Conservation (phyloP, 1,139 yeast genomes). For the Pichia sp. region DNA sequence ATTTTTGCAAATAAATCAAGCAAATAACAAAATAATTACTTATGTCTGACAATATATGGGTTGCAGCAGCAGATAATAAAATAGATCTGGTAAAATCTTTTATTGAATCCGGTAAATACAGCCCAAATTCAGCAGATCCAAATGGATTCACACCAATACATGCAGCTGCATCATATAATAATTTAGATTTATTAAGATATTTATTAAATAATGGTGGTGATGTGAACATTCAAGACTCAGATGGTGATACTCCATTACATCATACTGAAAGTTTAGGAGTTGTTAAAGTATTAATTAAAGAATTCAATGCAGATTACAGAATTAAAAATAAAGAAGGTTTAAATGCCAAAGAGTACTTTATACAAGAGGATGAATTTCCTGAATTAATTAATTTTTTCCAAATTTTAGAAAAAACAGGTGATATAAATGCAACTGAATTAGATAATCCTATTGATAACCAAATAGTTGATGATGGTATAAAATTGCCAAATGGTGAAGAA, state of each 20-base stretch:
- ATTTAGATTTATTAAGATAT: slow-evolving; percentile 55
- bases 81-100: slow-evolving; percentile 49
- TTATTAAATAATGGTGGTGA: slow-evolving; percentile 64
- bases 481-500: slow-evolving; percentile 41
- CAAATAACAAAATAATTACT: background rate
- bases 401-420: slow-evolving; percentile 16
- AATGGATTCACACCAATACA: slow-evolving; percentile 95
- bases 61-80: slow-evolving; percentile 87
- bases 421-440: background rate
- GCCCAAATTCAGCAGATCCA: slow-evolving; percentile 73
- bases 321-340: slow-evolving; percentile 65
- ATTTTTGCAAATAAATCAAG: too few relatives aligned
- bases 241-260: slow-evolving; percentile 94
- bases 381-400: slow-evolving; percentile 61
- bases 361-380: slow-evolving; percentile 82
- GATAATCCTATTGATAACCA: slow-evolving; percentile 19
- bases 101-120: slow-evolving; percentile 44
- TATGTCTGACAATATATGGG: slow-evolving; percentile 63
- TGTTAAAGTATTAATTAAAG: slow-evolving; percentile 61
- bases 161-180: slow-evolving; percentile 94
- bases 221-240: slow-evolving; percentile 72
- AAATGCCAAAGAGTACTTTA: slow-evolving; percentile 58
- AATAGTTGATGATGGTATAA: background rate
- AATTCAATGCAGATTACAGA: slow-evolving; percentile 58
- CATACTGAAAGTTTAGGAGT: slow-evolving; percentile 68